These are phyloP conservation scores for Pestalotiopsis sp. DNA, from an alignment of 2,329 filamentous ascomycete genomes.

Conservation along the genomic window DNA sequence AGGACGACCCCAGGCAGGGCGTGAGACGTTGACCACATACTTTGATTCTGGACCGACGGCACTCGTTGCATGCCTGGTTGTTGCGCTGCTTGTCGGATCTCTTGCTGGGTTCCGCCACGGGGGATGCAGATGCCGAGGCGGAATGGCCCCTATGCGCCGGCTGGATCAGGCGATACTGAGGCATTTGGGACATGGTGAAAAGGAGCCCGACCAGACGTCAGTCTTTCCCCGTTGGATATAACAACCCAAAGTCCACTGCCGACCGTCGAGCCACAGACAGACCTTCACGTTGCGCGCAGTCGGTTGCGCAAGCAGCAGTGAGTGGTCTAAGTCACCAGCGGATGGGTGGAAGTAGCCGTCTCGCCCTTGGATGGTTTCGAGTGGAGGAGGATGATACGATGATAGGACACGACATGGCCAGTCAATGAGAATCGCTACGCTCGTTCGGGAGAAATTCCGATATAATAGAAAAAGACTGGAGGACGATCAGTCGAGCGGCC, in stretches of 20 bases:
- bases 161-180: background rate
- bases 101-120: background rate
- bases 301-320: background rate
- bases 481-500: background rate
- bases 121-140: background rate
- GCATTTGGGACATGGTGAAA: background rate
- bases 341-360: background rate
- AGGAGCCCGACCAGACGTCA: too few relatives aligned
- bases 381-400: background rate
- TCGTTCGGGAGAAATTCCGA: background rate
- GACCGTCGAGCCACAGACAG: too few relatives aligned
- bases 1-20: background rate
- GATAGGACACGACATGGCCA: background rate
- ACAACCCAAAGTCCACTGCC: too few relatives aligned
- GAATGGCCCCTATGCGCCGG: background rate
- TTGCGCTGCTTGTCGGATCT: constrained; percentile 1
- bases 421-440: background rate
- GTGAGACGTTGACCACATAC: background rate
- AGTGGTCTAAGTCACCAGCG: background rate
- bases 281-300: too few relatives aligned
- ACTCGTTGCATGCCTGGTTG: constrained; percentile 15
- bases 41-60: constrained; percentile 12
- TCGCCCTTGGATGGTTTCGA: background rate
- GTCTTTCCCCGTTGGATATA: too few relatives aligned
- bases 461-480: background rate